phyloP scores from a whole-genome alignment of 177 flowering plant genomes.

The Telopea speciosissima region DNA sequence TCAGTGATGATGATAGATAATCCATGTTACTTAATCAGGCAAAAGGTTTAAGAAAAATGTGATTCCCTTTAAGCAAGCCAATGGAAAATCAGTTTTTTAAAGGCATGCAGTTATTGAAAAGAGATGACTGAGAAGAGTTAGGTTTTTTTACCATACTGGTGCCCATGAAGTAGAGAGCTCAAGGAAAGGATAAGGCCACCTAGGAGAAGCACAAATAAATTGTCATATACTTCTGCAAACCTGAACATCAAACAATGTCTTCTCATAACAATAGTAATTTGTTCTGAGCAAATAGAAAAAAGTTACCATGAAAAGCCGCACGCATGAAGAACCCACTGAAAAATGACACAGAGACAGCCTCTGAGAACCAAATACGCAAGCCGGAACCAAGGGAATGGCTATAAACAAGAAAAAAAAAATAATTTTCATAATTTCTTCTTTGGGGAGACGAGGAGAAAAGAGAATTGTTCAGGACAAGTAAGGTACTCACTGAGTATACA shows the following conservation, averaged over 20 bases:
- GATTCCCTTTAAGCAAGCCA: no score
- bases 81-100: no score
- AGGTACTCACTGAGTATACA: background rate
- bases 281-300: background rate
- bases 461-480: background rate
- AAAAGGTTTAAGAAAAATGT: no score
- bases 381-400: slow-evolving; percentile 73
- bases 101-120: background rate
- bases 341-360: slow-evolving; percentile 47
- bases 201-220: slow-evolving; percentile 13
- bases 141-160: slow-evolving; percentile 63
- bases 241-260: background rate
- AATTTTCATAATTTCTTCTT: background rate
- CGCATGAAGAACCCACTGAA: slow-evolving; percentile 78
- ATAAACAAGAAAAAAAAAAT: slow-evolving; percentile 7
- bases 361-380: slow-evolving; percentile 55
- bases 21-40: no score
- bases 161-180: slow-evolving; percentile 75
- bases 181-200: slow-evolving; percentile 98
- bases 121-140: background rate
- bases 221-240: background rate
- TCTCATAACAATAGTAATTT: background rate
- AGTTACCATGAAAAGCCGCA: slow-evolving; percentile 59
- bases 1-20: no score
- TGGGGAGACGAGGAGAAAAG: background rate